A percentile compares a stretch with the other conserved stretches of the same genome.
phyloP scores from a whole-genome alignment of 148 eudicot species.

The Rhododendron ferrugineum region DNA sequence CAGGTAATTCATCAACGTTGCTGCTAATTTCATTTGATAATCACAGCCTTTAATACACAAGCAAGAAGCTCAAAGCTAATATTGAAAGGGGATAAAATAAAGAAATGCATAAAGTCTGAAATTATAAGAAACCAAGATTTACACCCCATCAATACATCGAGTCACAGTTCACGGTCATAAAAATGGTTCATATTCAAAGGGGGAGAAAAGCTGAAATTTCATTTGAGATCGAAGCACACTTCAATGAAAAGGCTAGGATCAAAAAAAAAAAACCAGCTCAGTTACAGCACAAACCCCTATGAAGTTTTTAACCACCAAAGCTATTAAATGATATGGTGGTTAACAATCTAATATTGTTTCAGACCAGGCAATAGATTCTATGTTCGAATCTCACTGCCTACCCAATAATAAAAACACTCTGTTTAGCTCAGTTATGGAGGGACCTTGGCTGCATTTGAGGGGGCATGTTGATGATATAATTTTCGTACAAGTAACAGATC shows the following conservation, averaged over 20 bases:
- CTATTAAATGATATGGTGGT: neutral
- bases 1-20: slow-evolving; percentile 41
- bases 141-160: neutral
- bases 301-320: neutral
- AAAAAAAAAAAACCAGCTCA: neutral
- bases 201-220: neutral
- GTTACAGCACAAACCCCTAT: neutral
- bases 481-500: neutral
- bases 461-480: neutral
- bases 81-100: neutral
- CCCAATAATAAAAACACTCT: neutral
- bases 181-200: neutral
- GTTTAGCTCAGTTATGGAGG: neutral
- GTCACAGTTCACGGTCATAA: neutral
- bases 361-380: neutral
- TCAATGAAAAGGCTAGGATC: neutral
- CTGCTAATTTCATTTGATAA: slow-evolving; percentile 31
- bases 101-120: neutral
- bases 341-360: neutral
- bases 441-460: neutral
- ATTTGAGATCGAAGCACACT: neutral
- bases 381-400: neutral
- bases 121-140: neutral
- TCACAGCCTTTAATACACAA: neutral
- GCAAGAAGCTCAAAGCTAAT: neutral